phyloP scores from a whole-genome alignment of 805 yeast species.

The Spencermartinsiella europaea region DNA sequence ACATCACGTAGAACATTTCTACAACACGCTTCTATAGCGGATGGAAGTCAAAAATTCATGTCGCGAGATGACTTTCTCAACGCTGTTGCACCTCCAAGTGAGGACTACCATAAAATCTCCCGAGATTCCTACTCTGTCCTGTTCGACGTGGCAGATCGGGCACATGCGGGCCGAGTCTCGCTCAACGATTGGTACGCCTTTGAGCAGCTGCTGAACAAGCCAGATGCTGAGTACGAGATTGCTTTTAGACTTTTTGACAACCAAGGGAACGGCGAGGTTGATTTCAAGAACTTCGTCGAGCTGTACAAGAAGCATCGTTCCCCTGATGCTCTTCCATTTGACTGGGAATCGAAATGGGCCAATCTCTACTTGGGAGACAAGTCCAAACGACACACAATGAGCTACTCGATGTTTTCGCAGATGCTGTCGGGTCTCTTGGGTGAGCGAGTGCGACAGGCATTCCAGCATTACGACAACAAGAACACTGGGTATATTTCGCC shows the following conservation, averaged over 20 bases:
- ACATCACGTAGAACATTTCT: constrained; percentile 17
- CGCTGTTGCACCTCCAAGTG: constrained; percentile 40
- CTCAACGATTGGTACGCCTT: constrained; percentile 71
- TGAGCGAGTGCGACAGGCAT: constrained; percentile 44
- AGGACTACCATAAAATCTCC: constrained; percentile 49
- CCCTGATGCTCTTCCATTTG: constrained; percentile 35
- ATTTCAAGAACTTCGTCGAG: constrained; percentile 36
- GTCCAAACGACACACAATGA: constrained; percentile 34
- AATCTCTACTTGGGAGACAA: constrained; percentile 36
- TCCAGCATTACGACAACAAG: constrained; percentile 33
- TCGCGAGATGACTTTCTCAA: constrained; percentile 37
- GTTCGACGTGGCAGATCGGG: constrained; percentile 74
- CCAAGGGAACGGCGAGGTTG: constrained; percentile 34
- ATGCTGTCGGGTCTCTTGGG: constrained; percentile 42
- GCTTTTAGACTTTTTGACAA: constrained; percentile 43
- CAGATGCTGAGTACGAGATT: constrained; percentile 51
- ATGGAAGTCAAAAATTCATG: constrained; percentile 17
- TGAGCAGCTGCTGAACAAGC: constrained; percentile 48
- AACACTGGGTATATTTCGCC: constrained; percentile 38
- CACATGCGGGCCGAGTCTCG: constrained; percentile 60
- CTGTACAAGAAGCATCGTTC: constrained; percentile 34
- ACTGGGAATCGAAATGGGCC: constrained; percentile 41
- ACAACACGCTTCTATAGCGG: constrained; percentile 21
- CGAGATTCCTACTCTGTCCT: constrained; percentile 63
- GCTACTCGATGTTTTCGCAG: constrained; percentile 40